A percentile compares a stretch with the other conserved stretches of the same genome.
Conservation (phyloP, 495 filamentous ascomycete species). For the Penicillium atrosanguineum region DNA sequence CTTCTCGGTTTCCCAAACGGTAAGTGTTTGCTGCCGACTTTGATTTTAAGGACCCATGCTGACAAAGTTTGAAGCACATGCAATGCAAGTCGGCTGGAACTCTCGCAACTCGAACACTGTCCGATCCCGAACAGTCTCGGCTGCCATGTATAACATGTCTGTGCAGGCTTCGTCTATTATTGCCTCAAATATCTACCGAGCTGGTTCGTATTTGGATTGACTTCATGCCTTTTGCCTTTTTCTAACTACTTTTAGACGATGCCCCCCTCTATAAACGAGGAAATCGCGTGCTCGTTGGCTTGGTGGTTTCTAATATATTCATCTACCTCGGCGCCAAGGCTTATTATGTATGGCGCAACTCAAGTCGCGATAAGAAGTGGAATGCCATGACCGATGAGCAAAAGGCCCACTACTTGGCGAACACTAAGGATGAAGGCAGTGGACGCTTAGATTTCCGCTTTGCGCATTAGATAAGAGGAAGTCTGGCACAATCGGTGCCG, state of each 20-base stretch:
- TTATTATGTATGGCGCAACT: constrained; percentile 44
- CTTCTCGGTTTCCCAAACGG: constrained; percentile 57
- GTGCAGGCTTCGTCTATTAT: constrained; percentile 52
- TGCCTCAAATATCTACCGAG: constrained; percentile 53
- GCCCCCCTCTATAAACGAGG: constrained; percentile 54
- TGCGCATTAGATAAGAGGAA: background rate
- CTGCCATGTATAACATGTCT: constrained; percentile 56
- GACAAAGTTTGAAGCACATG: constrained; percentile 23
- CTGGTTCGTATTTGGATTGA: constrained; percentile 42
- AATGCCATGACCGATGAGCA: constrained; percentile 25
- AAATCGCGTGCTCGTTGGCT: constrained; percentile 48
- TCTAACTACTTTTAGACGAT: constrained; percentile 50
- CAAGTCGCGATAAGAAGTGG: constrained; percentile 29
- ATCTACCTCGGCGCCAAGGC: constrained; percentile 37
- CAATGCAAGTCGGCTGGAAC: constrained; percentile 38
- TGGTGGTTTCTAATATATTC: constrained; percentile 43
- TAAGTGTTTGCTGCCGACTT: constrained; percentile 36
- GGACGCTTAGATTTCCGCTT: constrained; percentile 42
- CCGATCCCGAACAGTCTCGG: constrained; percentile 53
- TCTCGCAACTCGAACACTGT: constrained; percentile 57
- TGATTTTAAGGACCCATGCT: background rate
- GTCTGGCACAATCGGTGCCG: background rate
- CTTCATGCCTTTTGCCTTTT: background rate
- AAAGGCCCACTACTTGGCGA: constrained; percentile 30
- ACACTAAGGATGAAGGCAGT: constrained; percentile 37